Evolutionary conservation across 352 stramenopile species (phyloP), one percentile per base, ranked within the genome.

Genomic region (Pythium scleroteichum): DNA sequence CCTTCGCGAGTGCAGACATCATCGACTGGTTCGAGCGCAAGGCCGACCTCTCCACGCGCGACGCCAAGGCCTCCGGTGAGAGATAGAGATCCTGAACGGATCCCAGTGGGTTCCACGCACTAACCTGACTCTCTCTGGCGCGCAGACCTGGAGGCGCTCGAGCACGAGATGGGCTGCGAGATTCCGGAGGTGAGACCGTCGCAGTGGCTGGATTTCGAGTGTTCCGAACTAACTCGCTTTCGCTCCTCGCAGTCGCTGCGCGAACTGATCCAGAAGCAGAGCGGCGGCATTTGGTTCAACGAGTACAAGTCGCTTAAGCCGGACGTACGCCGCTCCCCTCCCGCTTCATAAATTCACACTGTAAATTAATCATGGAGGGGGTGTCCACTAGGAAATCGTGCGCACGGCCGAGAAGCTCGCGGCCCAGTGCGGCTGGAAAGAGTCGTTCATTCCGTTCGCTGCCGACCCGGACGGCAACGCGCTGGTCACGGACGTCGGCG

Each of bases 21-120:
- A 72, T 92, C 67, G 92, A 76, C 70, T 94, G 85, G 85, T 92
- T 94, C 62, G 66, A 90, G 65, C 81, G 81, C 53, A 94, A 94
- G 66, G 69, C 79, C 19, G 69, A 87, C 59, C 76, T 92, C n/a
- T 64, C 71, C 27, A 53, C 68, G 27, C 73, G 56, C 0, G 60
- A 44, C 20, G 79, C 85, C 49, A 88, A 72, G 38, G 76, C 73
- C 44, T 54, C 73, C n/a, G 76, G 78, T 87, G 48, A 4, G 50
- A 16, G 17, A 27, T 8, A 17, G n/a, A n/a, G n/a, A n/a, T n/a
- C n/a, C n/a, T n/a, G n/a, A n/a, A n/a, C n/a, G n/a, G n/a, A n/a
- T n/a, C n/a, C n/a, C n/a, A n/a, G n/a, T n/a, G n/a, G n/a, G n/a
- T n/a, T n/a, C n/a, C n/a, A n/a, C n/a, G n/a, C n/a, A n/a, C n/a